These are phyloP conservation scores for Aspergillus kassunensis DNA, from an alignment of 495 filamentous ascomycete species.

Conservation along the genomic window DNA sequence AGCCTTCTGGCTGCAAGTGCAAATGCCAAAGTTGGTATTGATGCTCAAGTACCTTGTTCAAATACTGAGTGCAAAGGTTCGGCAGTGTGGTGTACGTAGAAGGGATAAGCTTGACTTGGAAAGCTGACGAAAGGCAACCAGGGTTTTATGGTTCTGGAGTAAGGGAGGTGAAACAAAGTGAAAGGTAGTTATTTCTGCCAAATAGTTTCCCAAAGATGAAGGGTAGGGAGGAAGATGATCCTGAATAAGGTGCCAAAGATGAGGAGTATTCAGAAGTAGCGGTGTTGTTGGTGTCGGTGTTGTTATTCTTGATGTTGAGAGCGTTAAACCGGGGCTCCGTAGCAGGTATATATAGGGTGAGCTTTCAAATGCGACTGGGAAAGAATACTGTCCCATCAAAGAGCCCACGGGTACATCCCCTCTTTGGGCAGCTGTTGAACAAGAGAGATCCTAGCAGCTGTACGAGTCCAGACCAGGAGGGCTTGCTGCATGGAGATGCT, in stretches of 20 bases:
- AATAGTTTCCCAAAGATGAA: not conserved
- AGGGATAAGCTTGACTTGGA: not conserved
- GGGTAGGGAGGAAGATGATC: not conserved
- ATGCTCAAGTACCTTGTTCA: not conserved
- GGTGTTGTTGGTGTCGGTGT: not conserved
- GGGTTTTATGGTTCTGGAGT: not conserved
- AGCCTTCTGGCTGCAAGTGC: not conserved
- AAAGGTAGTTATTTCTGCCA: not conserved
- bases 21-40: no score
- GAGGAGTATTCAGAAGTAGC: not conserved
- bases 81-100: not conserved
- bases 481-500: constrained; percentile 17
- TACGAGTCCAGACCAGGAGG: constrained; percentile 16
- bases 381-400: constrained; percentile 7
- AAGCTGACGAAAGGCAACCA: not conserved
- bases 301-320: constrained; percentile 9
- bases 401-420: constrained; percentile 12
- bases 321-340: constrained; percentile 20
- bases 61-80: not conserved
- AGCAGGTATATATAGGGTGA: constrained; percentile 23
- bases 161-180: constrained; percentile 11
- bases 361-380: constrained; percentile 14
- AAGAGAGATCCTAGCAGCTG: constrained; percentile 12
- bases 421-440: constrained; percentile 9
- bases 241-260: constrained; percentile 1